Evolutionary conservation across 768 basidiomycete genomes (phyloP).

Genomic region (Pleurotus citrinopileatus): DNA sequence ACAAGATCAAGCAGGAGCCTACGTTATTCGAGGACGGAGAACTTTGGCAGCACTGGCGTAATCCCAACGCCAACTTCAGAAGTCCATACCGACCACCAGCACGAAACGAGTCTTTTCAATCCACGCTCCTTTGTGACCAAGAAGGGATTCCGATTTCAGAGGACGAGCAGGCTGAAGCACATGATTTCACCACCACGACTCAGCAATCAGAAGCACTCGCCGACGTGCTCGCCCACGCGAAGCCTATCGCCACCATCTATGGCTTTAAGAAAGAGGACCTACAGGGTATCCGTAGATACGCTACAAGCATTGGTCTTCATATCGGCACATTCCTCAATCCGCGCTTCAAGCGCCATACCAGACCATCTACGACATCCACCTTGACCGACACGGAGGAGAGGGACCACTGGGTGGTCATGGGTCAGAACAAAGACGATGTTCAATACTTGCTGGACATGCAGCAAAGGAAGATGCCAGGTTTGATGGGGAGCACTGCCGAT

Average conservation of each 20-base stretch:
- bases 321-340: slow-evolving; percentile 20
- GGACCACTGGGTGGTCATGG: slow-evolving; percentile 26
- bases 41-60: neutral
- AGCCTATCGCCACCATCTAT: slow-evolving; percentile 28
- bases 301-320: slow-evolving; percentile 24
- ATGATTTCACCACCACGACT: neutral
- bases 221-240: slow-evolving; percentile 6
- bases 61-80: slow-evolving; percentile 1
- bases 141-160: slow-evolving; percentile 22
- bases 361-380: neutral
- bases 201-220: slow-evolving; percentile 1
- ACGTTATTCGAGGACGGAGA: neutral
- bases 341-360: neutral
- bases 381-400: slow-evolving; percentile 13
- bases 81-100: slow-evolving; percentile 1
- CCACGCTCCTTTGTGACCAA: slow-evolving; percentile 11
- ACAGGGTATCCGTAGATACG: slow-evolving; percentile 20
- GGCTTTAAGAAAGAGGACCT: slow-evolving; percentile 23
- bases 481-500: slow-evolving; percentile 10
- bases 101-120: neutral
- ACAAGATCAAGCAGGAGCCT: neutral
- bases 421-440: slow-evolving; percentile 24
- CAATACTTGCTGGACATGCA: slow-evolving; percentile 22
- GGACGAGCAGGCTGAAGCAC: slow-evolving; percentile 6
- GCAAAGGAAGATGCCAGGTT: slow-evolving; percentile 20